These are phyloP conservation scores for Tylopilus felleus DNA, from an alignment of 768 basidiomycete species.

Conservation along the genomic window DNA sequence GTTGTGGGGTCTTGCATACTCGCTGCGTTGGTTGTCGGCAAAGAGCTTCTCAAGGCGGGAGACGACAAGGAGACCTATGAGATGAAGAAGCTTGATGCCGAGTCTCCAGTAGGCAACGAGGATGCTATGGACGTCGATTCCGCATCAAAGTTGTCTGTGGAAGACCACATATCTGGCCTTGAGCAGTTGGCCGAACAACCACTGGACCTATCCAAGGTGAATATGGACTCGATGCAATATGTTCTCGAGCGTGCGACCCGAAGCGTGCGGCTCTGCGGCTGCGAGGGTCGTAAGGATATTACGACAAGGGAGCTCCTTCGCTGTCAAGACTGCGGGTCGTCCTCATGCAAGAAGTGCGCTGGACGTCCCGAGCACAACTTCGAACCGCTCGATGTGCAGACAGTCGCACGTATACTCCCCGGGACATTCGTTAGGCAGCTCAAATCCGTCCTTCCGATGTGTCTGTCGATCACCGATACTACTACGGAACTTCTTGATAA, in stretches of 20 bases:
- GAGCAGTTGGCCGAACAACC: constrained; percentile 60
- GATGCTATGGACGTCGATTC: constrained; percentile 52
- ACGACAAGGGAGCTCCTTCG: constrained; percentile 61
- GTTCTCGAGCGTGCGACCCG: constrained; percentile 62
- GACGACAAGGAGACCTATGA: constrained; percentile 68
- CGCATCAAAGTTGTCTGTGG: constrained; percentile 25
- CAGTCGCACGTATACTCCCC: constrained; percentile 64
- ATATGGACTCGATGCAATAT: constrained; percentile 43
- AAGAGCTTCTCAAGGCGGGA: constrained; percentile 63
- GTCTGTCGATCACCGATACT: constrained; percentile 55
- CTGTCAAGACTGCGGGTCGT: constrained; percentile 73
- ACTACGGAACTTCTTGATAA: constrained; percentile 49
- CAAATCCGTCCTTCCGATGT: constrained; percentile 86
- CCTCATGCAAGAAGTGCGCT: constrained; percentile 83
- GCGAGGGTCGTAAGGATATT: constrained; percentile 83
- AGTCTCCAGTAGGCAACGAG: constrained; percentile 27
- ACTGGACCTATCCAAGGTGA: constrained; percentile 64
- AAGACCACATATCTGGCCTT: constrained; percentile 67
- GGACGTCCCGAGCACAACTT: constrained; percentile 89
- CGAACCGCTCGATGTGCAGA: constrained; percentile 46
- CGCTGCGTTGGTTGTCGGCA: constrained; percentile 69
- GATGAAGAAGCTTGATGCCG: constrained; percentile 46
- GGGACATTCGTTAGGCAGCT: constrained; percentile 70
- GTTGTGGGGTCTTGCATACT: constrained; percentile 91
- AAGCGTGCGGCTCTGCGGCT: constrained; percentile 81